Evolutionary conservation across 352 stramenopile species (phyloP), one percentile per base, ranked within the genome.

Genomic region (Phytophthora syringae): DNA sequence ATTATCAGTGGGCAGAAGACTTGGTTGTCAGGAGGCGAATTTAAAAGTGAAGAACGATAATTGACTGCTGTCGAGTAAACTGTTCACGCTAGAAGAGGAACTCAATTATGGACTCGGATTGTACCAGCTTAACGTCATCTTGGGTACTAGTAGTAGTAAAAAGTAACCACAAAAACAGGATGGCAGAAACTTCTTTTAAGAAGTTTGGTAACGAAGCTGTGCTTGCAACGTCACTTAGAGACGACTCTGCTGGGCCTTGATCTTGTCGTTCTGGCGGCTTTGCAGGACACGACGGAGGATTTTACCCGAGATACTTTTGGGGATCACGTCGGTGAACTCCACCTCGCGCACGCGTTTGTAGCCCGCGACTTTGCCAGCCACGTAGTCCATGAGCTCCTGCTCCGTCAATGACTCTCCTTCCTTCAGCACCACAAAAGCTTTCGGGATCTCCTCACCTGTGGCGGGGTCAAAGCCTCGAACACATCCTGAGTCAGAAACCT

Each of bases 221-320:
- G 3, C 36, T 48, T 49, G 49, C 37, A 52, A 24, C 28, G 20
- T 2, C 53, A 47, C 52, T 57, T 70, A 74, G 25, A 74, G 49
- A 47, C 65, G 65, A 74, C 65, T 74, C 21, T 61, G 59, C 18
- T 21, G 50, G n/a, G 34, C 18, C 53, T 74, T 74, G 27, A 77
- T 54, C 45, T 68, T 76, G 18, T 69, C 67, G n/a, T 79, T 68
- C 43, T 79, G 71, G 28, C 55, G 58, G 27, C 64, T 64, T 40
- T 89, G 78, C 21, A 98, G 67, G 40, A 95, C 67, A 11, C 94
- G 76, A 40, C 95, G 80, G 12, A 98, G 73, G 51, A 98, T 97
- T 82, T 98, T 98, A 27, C 95, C 95, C 36, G 82, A 91, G 4
- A 89, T 66, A 51, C 76, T 97, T 70, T 98, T 98, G 6, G 95